Percentiles rank a stretch among this genome's conserved stretches.
Evolutionary conservation across 352 stramenopile genomes (phyloP).

Genomic region (Pythium dissimile): DNA sequence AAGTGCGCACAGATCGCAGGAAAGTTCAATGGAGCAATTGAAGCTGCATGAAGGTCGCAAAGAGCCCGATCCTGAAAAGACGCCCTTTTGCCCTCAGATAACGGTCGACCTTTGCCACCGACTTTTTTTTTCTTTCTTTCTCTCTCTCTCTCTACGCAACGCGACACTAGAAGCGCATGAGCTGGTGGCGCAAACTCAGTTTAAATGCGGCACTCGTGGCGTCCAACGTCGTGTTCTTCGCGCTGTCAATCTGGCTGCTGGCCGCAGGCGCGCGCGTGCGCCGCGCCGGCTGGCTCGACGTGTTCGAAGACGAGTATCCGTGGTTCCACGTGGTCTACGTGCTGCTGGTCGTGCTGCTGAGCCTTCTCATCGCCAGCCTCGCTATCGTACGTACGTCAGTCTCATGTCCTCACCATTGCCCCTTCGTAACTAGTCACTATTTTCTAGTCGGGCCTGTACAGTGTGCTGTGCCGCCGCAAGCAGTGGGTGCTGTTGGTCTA

Average conservation of each 20-base stretch:
- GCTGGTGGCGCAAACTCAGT: constrained; percentile 10
- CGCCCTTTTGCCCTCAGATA: no score
- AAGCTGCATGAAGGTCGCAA: no score
- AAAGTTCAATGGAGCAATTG: no score
- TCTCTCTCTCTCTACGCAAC: no score
- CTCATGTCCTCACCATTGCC: background rate
- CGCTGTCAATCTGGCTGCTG: constrained; percentile 14
- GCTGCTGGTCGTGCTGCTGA: constrained; percentile 9
- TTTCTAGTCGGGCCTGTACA: constrained; percentile 22
- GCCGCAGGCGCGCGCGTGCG: constrained; percentile 10
- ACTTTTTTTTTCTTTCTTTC: no score
- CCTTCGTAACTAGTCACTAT: background rate
- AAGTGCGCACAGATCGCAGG: no score
- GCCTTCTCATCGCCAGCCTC: constrained; percentile 15
- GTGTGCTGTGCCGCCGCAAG: constrained; percentile 18
- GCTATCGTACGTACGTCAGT: constrained; percentile 17
- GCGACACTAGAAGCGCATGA: background rate
- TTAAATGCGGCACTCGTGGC: constrained; percentile 16
- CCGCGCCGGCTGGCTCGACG: constrained; percentile 23
- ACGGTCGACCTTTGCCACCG: background rate
- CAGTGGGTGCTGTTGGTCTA: constrained; percentile 19
- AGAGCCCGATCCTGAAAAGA: no score
- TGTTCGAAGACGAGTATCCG: constrained; percentile 29
- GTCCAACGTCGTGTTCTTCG: constrained; percentile 23
- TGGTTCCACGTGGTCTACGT: constrained; percentile 26